phyloP scores from a whole-genome alignment of 2,329 filamentous ascomycete species.

The Botrytis byssoidea region DNA sequence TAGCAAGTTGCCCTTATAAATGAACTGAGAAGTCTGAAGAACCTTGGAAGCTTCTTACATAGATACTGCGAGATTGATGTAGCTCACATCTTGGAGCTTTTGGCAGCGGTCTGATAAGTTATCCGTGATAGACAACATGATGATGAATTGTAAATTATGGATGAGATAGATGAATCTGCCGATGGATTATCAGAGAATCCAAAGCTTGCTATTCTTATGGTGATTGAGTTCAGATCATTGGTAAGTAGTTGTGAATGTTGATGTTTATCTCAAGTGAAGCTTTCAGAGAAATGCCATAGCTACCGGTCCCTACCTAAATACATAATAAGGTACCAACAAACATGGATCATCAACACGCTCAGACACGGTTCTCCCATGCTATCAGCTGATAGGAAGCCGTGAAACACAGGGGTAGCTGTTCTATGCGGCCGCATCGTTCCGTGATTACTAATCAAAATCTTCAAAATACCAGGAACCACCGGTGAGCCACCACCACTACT shows the following conservation, averaged over 20 bases:
- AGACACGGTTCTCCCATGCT: background rate
- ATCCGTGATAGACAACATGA: slow-evolving; percentile 16
- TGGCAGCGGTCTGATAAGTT: slow-evolving; percentile 44
- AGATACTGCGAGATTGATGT: slow-evolving; percentile 53
- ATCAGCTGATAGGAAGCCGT: background rate
- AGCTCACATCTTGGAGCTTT: slow-evolving; percentile 50
- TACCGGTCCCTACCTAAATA: background rate
- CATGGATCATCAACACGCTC: background rate
- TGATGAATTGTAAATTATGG: slow-evolving; percentile 26
- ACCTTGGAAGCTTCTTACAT: slow-evolving; percentile 43
- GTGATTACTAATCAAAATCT: background rate
- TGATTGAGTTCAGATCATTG: background rate
- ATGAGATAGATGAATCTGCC: background rate
- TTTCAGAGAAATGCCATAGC: background rate
- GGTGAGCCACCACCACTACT: background rate
- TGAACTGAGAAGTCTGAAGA: background rate
- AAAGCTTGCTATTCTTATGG: background rate
- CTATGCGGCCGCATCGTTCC: slow-evolving; percentile 4
- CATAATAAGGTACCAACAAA: background rate
- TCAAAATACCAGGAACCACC: background rate
- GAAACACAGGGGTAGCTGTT: background rate
- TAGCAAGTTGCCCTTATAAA: background rate
- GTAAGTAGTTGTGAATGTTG: background rate
- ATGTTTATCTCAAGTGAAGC: background rate
- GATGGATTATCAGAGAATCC: background rate